Percentiles rank a stretch among this genome's conserved stretches.
Conservation (phyloP, 169 alveolate species). For the Cryptosporidium meleagridis region DNA sequence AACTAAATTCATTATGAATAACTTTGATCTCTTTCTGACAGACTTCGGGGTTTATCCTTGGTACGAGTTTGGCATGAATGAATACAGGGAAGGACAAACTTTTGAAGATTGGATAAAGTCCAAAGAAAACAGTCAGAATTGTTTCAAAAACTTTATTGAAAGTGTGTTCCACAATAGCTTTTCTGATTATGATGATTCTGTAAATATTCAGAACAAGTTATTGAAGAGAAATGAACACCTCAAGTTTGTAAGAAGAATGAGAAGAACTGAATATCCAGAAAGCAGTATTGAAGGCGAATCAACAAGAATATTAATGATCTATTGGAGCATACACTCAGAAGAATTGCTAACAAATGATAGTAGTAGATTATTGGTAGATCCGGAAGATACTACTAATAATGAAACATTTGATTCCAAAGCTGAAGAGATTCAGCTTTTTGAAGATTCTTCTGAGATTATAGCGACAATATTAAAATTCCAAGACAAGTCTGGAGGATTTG, state of each 20-base stretch:
- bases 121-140: background rate
- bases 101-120: slow-evolving; percentile 33
- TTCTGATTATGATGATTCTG: background rate
- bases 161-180: background rate
- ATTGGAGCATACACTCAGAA: slow-evolving; percentile 73
- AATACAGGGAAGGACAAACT: slow-evolving; percentile 14
- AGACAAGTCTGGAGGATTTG: slow-evolving; percentile 88
- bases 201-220: background rate
- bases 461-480: slow-evolving; percentile 73
- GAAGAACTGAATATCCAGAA: slow-evolving; percentile 1
- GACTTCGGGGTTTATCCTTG: slow-evolving; percentile 43
- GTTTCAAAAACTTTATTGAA: slow-evolving; percentile 16
- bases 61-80: slow-evolving; percentile 48
- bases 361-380: background rate
- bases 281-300: slow-evolving; percentile 45
- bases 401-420: background rate
- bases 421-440: background rate
- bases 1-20: background rate
- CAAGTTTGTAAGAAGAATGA: slow-evolving; percentile 55
- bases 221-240: slow-evolving; percentile 17
- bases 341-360: slow-evolving; percentile 16
- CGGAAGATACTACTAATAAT: background rate
- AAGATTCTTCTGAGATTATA: slow-evolving; percentile 72
- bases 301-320: slow-evolving; percentile 57
- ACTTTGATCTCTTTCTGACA: slow-evolving; percentile 20